phyloP scores from a whole-genome alignment of 2,329 filamentous ascomycete genomes.

The Alternaria infectoria region DNA sequence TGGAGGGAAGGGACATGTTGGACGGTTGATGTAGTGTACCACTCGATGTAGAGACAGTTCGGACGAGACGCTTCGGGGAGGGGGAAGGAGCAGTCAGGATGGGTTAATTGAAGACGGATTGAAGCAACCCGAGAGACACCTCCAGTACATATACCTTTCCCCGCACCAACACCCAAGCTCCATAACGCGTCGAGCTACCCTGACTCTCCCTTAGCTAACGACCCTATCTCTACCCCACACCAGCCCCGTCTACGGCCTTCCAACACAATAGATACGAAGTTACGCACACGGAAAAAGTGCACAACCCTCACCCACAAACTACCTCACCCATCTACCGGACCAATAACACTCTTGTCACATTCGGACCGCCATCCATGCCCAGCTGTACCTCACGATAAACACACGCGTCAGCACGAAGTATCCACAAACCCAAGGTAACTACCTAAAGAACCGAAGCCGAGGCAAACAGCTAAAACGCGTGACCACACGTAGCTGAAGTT shows the following conservation, averaged over 20 bases:
- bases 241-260: background rate
- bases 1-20: slow-evolving; percentile 54
- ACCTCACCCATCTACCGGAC: background rate
- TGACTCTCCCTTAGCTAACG: background rate
- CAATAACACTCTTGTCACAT: background rate
- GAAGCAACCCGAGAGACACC: background rate
- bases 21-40: background rate
- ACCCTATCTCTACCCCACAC: background rate
- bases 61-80: background rate
- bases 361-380: background rate
- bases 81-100: background rate
- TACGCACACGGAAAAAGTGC: background rate
- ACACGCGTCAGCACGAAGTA: background rate
- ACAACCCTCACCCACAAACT: background rate
- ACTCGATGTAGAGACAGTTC: background rate
- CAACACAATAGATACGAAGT: background rate
- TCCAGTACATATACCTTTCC: background rate
- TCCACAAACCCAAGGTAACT: background rate
- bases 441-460: background rate
- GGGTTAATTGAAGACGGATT: background rate
- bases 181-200: background rate
- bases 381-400: background rate
- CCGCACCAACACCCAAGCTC: background rate
- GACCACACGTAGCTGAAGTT: background rate
- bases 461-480: background rate